phyloP scores from a whole-genome alignment of 78 protist species.

The Dictyostelium firmibasis region DNA sequence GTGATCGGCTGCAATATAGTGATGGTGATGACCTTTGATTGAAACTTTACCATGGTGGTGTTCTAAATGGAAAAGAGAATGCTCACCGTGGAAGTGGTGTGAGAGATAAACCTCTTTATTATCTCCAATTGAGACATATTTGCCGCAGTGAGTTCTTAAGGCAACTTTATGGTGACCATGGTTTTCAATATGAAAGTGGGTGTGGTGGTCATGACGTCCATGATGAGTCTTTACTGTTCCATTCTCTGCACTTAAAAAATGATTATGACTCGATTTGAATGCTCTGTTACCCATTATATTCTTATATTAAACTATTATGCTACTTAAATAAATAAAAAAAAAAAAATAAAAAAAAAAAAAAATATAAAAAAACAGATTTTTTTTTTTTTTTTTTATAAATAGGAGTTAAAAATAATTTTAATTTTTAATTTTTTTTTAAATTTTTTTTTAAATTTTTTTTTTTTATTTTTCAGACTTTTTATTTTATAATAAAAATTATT shows the following conservation, averaged over 20 bases:
- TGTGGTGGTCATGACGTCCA: not conserved
- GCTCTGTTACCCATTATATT: not conserved
- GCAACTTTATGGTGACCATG: slow-evolving; percentile 6
- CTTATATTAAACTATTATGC: too few relatives aligned
- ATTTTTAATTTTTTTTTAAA: too few relatives aligned
- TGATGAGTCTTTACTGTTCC: not conserved
- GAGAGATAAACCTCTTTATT: not conserved
- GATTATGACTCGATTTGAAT: not conserved
- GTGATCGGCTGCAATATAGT: not conserved
- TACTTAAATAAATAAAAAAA: too few relatives aligned
- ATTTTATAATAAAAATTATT: too few relatives aligned
- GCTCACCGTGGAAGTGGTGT: slow-evolving; percentile 10
- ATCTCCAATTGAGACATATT: not conserved
- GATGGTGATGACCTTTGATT: not conserved
- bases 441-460: too few relatives aligned
- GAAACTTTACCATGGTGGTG: not conserved
- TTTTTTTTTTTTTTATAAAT: too few relatives aligned
- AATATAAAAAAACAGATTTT: too few relatives aligned
- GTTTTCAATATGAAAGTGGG: not conserved
- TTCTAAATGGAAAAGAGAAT: not conserved
- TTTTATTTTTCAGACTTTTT: too few relatives aligned
- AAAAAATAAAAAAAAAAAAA: too few relatives aligned
- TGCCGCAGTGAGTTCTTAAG: not conserved
- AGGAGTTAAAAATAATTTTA: too few relatives aligned
- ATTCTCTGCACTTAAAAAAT: not conserved